Percentiles rank a stretch among this genome's conserved stretches.
phyloP scores from a whole-genome alignment of 2,329 filamentous ascomycete species.

The Coniochaeta sp. region DNA sequence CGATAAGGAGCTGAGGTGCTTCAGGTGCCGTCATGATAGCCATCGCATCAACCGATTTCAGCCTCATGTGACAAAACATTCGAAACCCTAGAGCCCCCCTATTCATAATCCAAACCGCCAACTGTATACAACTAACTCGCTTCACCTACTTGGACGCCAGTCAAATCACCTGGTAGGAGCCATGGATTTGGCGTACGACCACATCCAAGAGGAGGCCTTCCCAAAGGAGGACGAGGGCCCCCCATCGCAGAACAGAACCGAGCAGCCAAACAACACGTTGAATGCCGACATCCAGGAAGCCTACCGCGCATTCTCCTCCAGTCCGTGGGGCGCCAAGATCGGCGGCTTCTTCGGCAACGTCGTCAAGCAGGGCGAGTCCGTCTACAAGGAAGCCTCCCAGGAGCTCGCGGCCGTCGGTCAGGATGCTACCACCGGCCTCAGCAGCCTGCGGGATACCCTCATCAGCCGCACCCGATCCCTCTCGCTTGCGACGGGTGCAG shows the following conservation, averaged over 20 bases:
- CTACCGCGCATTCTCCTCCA: constrained; percentile 86
- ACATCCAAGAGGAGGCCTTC: constrained; percentile 80
- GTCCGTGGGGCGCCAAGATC: constrained; percentile 82
- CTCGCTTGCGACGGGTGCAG: constrained; percentile 46
- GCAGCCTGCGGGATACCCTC: constrained; percentile 59
- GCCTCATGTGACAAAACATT: background rate
- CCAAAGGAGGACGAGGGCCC: constrained; percentile 47
- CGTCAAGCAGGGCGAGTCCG: constrained; percentile 84
- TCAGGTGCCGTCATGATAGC: background rate
- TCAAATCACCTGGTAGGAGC: constrained; percentile 5
- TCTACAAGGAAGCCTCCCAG: constrained; percentile 79
- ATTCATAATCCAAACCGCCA: background rate
- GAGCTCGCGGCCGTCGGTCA: constrained; percentile 73
- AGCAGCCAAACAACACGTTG: constrained; percentile 48
- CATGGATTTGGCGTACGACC: constrained; percentile 98
- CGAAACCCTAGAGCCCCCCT: background rate
- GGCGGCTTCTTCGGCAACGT: constrained; percentile 86
- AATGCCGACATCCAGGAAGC: constrained; percentile 90
- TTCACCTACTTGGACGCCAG: background rate
- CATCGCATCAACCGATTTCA: background rate
- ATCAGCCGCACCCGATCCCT: constrained; percentile 68
- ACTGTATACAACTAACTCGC: too few species aligned
- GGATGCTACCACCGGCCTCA: constrained; percentile 76
- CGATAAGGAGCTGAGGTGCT: background rate
- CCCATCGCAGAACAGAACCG: constrained; percentile 28